Base-by-base conservation (phyloP, 768 basidiomycete species). In the Paxillus involutus region DNA sequence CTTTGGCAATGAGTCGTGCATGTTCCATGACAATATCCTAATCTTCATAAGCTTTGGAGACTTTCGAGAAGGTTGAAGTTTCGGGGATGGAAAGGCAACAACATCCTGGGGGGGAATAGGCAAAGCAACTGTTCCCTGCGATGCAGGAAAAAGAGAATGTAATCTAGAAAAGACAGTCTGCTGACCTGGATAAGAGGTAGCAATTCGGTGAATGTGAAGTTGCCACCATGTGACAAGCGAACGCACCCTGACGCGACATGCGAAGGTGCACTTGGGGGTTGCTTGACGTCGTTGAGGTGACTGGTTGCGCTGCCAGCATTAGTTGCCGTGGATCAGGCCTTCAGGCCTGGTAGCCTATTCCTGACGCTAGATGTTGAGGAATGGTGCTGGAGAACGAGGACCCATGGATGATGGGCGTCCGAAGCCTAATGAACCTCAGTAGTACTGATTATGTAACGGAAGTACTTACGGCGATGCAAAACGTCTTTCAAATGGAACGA, bases 1-100 rank as follows among this genome's bases (percentile, higher is more conserved):
- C 79, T 88, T 91, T 30, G 89, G 89, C 6, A 91, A 63, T 0
- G 85, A 85, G 58, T 91, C 88, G 58, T 91, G 86, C 89, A 92
- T 92, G 59, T 91, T 92, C 89, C 89, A 92, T 36, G 86, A 87
- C 33, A 90, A 48, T 44, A 91, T 81, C 41, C 84, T 74, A 37
- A 89, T 72, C 63, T 91, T 91, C 43, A 91, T 72, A 64, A 77
- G 79, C 58, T 75, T 77, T 16, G 71, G 63, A 21, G 64, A 51
- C 51, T 58, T 65, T 51, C 64, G 67, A 19, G 62, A 56, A 29
- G 49, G 59, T n/a, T 53, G 61, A 39, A 61, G 62, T 37, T 30
- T 66, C 19, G 64, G 50, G n/a, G 60, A 53, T 26, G 59, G 61
- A 58, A 59, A 65, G 44, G 62, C 48, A 10, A 56, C 53, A 44